Conservation (phyloP, 768 basidiomycete genomes). For the Lactifluus hygrophoroides region DNA sequence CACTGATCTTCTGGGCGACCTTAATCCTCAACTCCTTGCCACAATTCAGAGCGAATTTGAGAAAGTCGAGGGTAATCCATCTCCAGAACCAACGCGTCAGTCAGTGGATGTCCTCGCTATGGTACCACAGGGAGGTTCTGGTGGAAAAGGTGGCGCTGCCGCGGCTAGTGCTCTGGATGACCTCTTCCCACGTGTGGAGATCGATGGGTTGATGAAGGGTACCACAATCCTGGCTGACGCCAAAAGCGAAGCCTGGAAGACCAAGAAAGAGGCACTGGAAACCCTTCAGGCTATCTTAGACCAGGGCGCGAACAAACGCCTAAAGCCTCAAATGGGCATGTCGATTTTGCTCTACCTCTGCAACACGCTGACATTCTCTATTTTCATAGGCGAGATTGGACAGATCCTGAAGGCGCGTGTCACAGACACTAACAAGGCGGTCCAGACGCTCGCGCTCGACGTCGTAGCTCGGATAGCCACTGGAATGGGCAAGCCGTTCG, state of each 20-base stretch:
- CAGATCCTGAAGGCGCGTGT: constrained; percentile 83
- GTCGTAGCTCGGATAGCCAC: constrained; percentile 83
- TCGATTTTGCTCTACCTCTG: neutral
- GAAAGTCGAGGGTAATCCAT: constrained; percentile 69
- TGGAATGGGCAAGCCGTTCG: constrained; percentile 95
- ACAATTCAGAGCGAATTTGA: constrained; percentile 92
- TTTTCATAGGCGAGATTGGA: constrained; percentile 71
- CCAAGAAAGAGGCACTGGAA: constrained; percentile 92
- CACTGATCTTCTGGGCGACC: constrained; percentile 85
- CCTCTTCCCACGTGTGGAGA: constrained; percentile 89
- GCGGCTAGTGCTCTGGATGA: constrained; percentile 77
- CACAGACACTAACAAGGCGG: constrained; percentile 88
- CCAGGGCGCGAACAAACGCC: constrained; percentile 83
- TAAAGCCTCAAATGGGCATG: constrained; percentile 86
- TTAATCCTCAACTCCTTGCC: constrained; percentile 86
- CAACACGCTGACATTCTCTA: constrained; percentile 5
- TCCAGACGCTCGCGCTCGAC: constrained; percentile 84
- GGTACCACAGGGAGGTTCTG: constrained; percentile 34
- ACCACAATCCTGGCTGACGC: constrained; percentile 75
- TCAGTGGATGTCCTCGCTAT: constrained; percentile 66
- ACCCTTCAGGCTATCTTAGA: constrained; percentile 74
- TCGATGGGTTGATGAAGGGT: constrained; percentile 77
- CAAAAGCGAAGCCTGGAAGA: constrained; percentile 95
- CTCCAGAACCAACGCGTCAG: constrained; percentile 71
- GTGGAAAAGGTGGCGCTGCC: constrained; percentile 32